Percentiles rank a stretch among this genome's conserved stretches.
phyloP scores from a whole-genome alignment of 1,284 basidiomycete species.

The Coniferiporia weirii region DNA sequence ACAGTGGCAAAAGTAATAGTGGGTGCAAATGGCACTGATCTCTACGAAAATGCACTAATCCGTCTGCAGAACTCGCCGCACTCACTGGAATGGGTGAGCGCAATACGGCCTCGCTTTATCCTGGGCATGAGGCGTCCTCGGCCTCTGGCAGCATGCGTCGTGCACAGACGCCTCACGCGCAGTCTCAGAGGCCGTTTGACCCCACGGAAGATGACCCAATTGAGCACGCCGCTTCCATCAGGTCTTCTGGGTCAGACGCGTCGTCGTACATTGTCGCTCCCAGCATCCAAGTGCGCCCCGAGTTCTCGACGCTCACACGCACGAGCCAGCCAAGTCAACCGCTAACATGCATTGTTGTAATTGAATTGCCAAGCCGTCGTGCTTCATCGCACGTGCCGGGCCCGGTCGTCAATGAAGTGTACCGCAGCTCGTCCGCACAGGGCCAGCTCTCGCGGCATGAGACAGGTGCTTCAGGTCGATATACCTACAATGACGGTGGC shows the following conservation, averaged over 20 bases:
- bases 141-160: constrained; percentile 34
- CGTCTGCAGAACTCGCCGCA: constrained; percentile 69
- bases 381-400: constrained; percentile 51
- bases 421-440: constrained; percentile 26
- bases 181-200: constrained; percentile 38
- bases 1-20: constrained; percentile 83
- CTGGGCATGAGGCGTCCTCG: constrained; percentile 56
- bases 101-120: constrained; percentile 48
- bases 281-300: constrained; percentile 82
- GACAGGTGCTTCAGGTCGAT: constrained; percentile 7
- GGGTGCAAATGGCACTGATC: constrained; percentile 31
- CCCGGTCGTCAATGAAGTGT: constrained; percentile 46
- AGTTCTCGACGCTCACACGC: constrained; percentile 78
- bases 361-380: constrained; percentile 80
- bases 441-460: constrained; percentile 18
- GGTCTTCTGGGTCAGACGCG: constrained; percentile 35
- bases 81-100: constrained; percentile 82
- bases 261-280: constrained; percentile 72
- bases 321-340: constrained; percentile 69
- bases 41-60: not conserved
- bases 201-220: constrained; percentile 78
- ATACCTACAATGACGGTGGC: constrained; percentile 12
- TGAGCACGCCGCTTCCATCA: constrained; percentile 50
- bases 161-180: constrained; percentile 26
- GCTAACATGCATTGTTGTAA: constrained; percentile 84